Percentiles rank a stretch among this genome's conserved stretches.
These are phyloP conservation scores for Populus davidiana DNA, from an alignment of 345 rosid genomes.

Conservation along the genomic window DNA sequence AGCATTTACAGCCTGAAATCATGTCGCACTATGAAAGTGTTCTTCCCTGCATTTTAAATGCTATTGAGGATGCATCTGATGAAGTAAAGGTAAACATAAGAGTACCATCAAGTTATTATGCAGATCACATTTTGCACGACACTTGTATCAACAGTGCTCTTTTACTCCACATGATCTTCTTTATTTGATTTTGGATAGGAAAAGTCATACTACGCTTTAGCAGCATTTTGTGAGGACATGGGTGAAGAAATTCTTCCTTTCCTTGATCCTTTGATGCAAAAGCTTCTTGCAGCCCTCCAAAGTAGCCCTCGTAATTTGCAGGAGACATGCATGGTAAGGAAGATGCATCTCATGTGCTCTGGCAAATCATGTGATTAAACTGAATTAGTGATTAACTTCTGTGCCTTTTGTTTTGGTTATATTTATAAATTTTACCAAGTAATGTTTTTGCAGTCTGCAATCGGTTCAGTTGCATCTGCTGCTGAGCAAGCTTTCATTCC, in stretches of 20 bases:
- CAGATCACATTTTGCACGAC: not conserved
- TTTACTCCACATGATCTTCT: conserved; percentile 2
- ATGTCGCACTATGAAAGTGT: conserved; percentile 72
- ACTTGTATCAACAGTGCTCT: not conserved
- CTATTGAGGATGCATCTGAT: conserved; percentile 89
- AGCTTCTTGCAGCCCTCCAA: conserved; percentile 77
- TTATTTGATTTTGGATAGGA: conserved; percentile 47
- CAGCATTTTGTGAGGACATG: conserved; percentile 99
- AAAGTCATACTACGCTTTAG: conserved; percentile 96
- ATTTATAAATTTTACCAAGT: conserved; percentile 1
- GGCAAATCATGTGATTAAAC: not conserved
- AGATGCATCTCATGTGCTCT: conserved; percentile 6
- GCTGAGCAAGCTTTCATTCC: conserved; percentile 97
- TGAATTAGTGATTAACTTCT: not conserved
- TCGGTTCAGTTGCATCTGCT: conserved; percentile 98
- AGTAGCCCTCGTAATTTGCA: conserved; percentile 85
- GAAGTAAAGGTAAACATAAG: conserved; percentile 80
- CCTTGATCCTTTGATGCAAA: conserved; percentile 90
- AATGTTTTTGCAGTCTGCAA: conserved; percentile 73
- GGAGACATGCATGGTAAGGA: conserved; percentile 95
- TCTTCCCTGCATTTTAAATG: conserved; percentile 87
- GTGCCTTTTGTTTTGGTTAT: not conserved
- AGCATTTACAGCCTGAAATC: conserved; percentile 97
- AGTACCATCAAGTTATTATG: conserved; percentile 3
- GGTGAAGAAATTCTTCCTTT: conserved; percentile 88